Evolutionary conservation across 2,329 filamentous ascomycete species (phyloP), one percentile per base, ranked within the genome.

Genomic region (Leptoxyphium fumago): DNA sequence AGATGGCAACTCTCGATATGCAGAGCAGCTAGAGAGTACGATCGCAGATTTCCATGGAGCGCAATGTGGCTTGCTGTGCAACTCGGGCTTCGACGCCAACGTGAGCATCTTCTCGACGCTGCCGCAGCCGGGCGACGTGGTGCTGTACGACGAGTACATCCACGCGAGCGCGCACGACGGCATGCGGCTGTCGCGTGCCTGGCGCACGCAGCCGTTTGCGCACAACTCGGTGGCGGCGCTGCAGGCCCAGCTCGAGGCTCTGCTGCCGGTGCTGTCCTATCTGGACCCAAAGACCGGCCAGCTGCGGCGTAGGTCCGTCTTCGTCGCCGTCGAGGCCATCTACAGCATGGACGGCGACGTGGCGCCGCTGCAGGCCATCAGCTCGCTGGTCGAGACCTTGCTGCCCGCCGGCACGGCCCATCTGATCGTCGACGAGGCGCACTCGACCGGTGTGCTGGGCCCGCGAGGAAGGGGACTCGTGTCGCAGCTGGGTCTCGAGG

Each of bases 341-440:
- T 89, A 91, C 59, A 87, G 82, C 58, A 91, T 91, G 84, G 84
- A 89, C 43, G 84, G 84, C 0, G 82, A 88, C 51, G 63, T 84
- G 14, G 75, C 75, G 0, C 80, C 80, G 0, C 63, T 91, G 10
- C 53, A 56, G 10, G 70, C 77, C 5, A 73, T 88, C 14, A 69
- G 82, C 1, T 59, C 68, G 0, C 64, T 74, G 4, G 71, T 82
- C 0, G 70, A 81, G 36, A 59, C 64, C 1, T 53, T 72, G 0
- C 61, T 86, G 0, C 75, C 78, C 0, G 47, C 47, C 0, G 69
- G 69, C 0, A 84, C 83, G 40, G 75, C 72, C 0, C 67, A 80
- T 45, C 62, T 84, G 4, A 67, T 83, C 9, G 71, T 84, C 1
- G 80, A 84, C 46, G 80, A 84, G 55, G 80, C 80, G 1, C 80